Evolutionary conservation across 768 basidiomycete species (phyloP), one percentile per base, ranked within the genome.

Genomic region (Serendipita sp.): DNA sequence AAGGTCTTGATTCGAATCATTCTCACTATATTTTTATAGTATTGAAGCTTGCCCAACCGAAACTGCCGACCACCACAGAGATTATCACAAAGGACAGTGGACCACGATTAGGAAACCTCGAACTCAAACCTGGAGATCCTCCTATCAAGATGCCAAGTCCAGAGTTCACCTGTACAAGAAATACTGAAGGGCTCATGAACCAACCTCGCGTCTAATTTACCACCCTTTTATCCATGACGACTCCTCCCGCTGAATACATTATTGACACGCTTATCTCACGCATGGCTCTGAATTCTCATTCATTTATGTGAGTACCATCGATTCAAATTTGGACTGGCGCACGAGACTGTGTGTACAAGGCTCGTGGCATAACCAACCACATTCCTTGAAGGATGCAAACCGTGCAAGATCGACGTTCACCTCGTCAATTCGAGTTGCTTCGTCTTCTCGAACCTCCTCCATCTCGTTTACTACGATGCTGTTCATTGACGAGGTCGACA

Each of bases 1-100:
- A 11, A 16, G 1, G 23, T 23, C 23, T 23, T 23, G 23, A 23
- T 23, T 23, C 23, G 11, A 29, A 16, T 53, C 15, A 11, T 16
- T 27, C 52, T 15, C 23, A 11, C 29, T 11, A 53, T 27, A 1
- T 53, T 31, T 53, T 31, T 53, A 15, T 53, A 53, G 52, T 53
- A 11, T 31, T 53, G 15, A 53, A 53, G 31, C 52, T 53, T 15
- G 52, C 52, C 13, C 52, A 53, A 29, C 52, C 16, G 44, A 95
- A 93, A 72, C 79, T 98, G 13, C 94, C 95, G 0, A 86, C 89
- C 0, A 78, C 78, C 60, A 91, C 88, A 74, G 94, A 97, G 72
- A 92, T 97, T 73, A 86, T 97, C 66, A 80, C 77, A 66, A 78
- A 79, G 11, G 71, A 76, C 11, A 77, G 87, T 0, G 84, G 84